A percentile compares a stretch with the other conserved stretches of the same genome.
phyloP scores from a whole-genome alignment of 371 early-diverging fungal species.

The Enterospora canceri region DNA sequence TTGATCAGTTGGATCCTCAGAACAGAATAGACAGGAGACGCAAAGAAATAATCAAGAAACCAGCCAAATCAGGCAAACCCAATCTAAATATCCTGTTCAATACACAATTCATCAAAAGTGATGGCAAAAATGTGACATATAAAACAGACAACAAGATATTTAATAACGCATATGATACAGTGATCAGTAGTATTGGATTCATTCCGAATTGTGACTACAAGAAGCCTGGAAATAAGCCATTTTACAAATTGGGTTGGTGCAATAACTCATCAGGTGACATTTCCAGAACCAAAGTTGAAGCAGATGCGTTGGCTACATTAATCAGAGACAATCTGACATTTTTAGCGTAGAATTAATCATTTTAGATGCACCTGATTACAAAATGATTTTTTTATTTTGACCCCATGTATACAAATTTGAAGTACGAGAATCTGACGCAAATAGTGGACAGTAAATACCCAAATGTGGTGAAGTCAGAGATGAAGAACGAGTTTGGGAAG shows the following conservation, averaged over 20 bases:
- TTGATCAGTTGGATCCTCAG: background rate
- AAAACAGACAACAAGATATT: background rate
- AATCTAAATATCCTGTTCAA: background rate
- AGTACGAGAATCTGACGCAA: background rate
- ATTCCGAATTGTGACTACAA: background rate
- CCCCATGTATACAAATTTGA: background rate
- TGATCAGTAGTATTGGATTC: slow-evolving; percentile 31
- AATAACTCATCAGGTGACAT: slow-evolving; percentile 23
- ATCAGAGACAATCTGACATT: background rate
- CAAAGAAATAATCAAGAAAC: background rate
- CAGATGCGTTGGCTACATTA: slow-evolving; percentile 5
- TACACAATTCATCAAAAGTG: background rate
- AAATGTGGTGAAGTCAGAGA: background rate
- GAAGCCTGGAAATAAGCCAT: slow-evolving; percentile 5
- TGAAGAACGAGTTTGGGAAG: background rate
- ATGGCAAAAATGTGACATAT: background rate
- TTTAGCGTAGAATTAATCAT: too few relatives aligned
- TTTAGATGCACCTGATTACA: too few relatives aligned
- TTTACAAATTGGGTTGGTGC: slow-evolving; percentile 36
- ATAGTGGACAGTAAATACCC: background rate
- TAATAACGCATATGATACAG: slow-evolving; percentile 7
- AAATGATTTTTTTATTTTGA: background rate
- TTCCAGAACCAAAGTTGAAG: background rate
- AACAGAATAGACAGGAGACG: background rate
- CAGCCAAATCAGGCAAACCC: background rate